Base-by-base conservation (phyloP, 2,329 filamentous ascomycete species). In the Emmonsiellopsis sp. region DNA sequence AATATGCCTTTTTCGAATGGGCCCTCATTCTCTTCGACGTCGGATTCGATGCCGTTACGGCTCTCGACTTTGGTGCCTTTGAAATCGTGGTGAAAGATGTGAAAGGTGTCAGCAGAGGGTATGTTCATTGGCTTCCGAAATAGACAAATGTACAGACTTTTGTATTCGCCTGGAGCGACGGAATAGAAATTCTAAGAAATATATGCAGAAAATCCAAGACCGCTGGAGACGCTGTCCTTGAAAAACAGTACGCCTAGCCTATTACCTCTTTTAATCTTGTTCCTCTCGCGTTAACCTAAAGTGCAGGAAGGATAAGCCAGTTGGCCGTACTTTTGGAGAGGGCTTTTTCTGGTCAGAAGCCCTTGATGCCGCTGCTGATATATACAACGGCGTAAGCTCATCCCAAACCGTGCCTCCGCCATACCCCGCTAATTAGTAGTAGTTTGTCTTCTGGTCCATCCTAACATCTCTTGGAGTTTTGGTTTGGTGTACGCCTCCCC, bases 1-100 rank as follows among this genome's bases (percentile, higher is more conserved):
- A 80, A 51, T 98, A 98, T 71, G 86, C 93, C 58, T 96, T 98
- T 73, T 96, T 97, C 71, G 93, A 98, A 71, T 98, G 93, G 93
- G 78, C 90, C 21, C 78, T 98, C 57, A 90, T 98, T 65, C 76
- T 98, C 61, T 88, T 95, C 68, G 93, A 98, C 70, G 90, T 98
- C 54, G 92, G 82, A 33, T 98, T 98, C 73, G 93, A 98, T 74
- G 89, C 93, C 51, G 86, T 97, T 55, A 97, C 93, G 9, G 86
- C 88, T 54, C 76, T 95, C 63, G 93, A 98, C 75, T 98, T 97
- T 74, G 79, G 84, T 58, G 83, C 85, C 52, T 87, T 97, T 66
- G 92, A 97, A 70, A 75, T 98, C 64, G 79, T 90, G 61, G 79
- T 98, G 59, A 88, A 83, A 76, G 92, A 97, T 75, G 80, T 91